Base-by-base conservation (phyloP, 441 rosid genomes). In the Arabidopsis hybrid region DNA sequence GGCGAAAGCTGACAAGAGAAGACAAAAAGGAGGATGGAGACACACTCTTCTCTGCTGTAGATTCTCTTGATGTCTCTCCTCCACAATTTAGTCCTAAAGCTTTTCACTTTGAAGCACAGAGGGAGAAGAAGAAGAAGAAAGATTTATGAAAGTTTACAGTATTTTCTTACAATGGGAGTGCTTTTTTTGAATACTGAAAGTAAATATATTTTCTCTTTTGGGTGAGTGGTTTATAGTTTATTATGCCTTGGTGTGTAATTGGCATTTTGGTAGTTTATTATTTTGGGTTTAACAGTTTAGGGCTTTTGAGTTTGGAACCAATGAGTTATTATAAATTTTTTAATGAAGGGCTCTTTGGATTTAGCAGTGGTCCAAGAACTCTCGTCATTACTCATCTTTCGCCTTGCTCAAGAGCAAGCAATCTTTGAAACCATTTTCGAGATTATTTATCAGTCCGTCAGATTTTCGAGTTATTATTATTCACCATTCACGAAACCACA, bases 1-100 rank as follows among this genome's bases (percentile, higher is more conserved):
- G 99, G 89, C 84, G 0, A 88, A 90, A 80, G 91, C 92, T 18
- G 94, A 89, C 17, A 76, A 82, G 81, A 87, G 79, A 66, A 91
- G 88, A 81, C 89, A 79, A 4, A 81, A 80, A 77, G 68, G 85
- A 45, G 59, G 67, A 43, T 94, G 99, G 97, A 88, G 76, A 82
- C 81, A 78, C 40, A 61, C 81, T 66, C 72, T 94, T 69, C 85
- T 89, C 76, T 94, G 99, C 80, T 92, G 97, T 88, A 94, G 85
- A 88, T 94, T 88, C 90, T 90, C 84, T 89, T 77, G 14, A 70
- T 56, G 35, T 43, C 72, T 31, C 64, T 69, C 29, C 34, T 29
- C 34, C 50, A 56, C 16, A 39, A 14, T 12, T 38, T 60, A 36
- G 60, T 45, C 29, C 29, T 17, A 17, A 38, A 73, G 72, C 57